Evolutionary conservation across 2,329 filamentous ascomycete genomes (phyloP), one percentile per base, ranked within the genome.

Genomic region (Amesomyces nigricolor): DNA sequence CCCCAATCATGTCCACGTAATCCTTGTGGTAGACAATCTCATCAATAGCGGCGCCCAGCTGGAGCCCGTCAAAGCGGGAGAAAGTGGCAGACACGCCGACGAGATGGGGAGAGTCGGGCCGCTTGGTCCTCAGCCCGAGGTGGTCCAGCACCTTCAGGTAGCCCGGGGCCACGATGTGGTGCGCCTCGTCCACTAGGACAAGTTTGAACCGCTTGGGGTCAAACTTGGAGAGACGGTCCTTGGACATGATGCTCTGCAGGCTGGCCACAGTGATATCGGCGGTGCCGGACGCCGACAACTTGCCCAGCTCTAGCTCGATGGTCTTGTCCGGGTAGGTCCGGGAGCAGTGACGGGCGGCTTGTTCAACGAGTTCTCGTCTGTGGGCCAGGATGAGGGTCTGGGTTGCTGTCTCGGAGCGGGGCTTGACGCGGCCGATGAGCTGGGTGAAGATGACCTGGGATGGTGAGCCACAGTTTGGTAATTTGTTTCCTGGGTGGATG

Each of bases 181-280:
- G 94, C 4, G 92, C 94, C 72, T 99, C 94, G 62, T 99, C 94
- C 4, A 99, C 92, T 2, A 99, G 78, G 0, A 99, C 75, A 0
- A 99, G 81, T 71, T 99, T 99, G 76, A 92, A 97, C 7, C 75
- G 76, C 0, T 70, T 71, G 0, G 91, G 88, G 62, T 95, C 82
- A 65, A 92, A 97, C 67, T 96, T 96, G 37, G 71, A 67, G n/a
- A 97, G 78, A 2, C 94, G 82, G 51, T 86, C 81, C 11, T 82
- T 81, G 5, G 89, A 95, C 7, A 79, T 82, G 63, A 99, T 83
- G 69, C 89, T 96, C 66, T 87, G 85, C 37, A 99, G 80, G 35
- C 92, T 96, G 44, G 92, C 94, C 50, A 99, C 80, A 8, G 92
- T 96, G 63, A 99, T 96, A 70, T 99, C 92, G 53, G 91, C 92